These are phyloP conservation scores for Saksenaea oblongispora DNA, from an alignment of 371 early-diverging fungal species.

Conservation along the genomic window DNA sequence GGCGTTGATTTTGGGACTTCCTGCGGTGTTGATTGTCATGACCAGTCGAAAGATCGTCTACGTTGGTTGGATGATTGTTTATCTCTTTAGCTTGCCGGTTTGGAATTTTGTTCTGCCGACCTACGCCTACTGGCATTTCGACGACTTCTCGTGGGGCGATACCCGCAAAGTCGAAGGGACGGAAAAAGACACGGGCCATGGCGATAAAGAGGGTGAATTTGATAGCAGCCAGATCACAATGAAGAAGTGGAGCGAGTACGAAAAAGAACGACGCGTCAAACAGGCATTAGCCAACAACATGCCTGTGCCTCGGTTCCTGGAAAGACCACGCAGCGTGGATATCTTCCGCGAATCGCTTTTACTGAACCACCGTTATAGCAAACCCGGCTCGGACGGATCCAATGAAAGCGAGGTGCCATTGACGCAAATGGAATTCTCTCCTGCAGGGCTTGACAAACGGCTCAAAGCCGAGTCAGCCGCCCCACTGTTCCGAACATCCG, in stretches of 20 bases:
- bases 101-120: conserved; percentile 98
- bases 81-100: conserved; percentile 92
- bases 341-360: conserved; percentile 17
- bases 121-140: conserved; percentile 99
- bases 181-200: conserved; percentile 54
- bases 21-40: conserved; percentile 91
- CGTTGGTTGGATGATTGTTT: conserved; percentile 94
- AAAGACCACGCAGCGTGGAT: conserved; percentile 18
- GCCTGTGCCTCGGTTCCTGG: conserved; percentile 23
- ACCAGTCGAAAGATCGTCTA: conserved; percentile 91
- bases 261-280: conserved; percentile 31
- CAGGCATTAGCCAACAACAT: conserved; percentile 22
- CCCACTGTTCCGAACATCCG: background rate
- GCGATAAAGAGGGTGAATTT: conserved; percentile 63
- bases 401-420: conserved; percentile 42
- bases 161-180: conserved; percentile 84
- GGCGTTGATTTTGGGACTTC: conserved; percentile 87
- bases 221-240: conserved; percentile 65
- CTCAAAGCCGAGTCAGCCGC: background rate
- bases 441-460: conserved; percentile 1
- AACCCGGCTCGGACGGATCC: conserved; percentile 22
- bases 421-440: conserved; percentile 19
- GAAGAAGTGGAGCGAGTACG: conserved; percentile 76
- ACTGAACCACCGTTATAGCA: background rate
- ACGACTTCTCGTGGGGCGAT: conserved; percentile 99